Evolutionary conservation across 306 rosid species (phyloP).

Genomic region (Vicia faba): DNA sequence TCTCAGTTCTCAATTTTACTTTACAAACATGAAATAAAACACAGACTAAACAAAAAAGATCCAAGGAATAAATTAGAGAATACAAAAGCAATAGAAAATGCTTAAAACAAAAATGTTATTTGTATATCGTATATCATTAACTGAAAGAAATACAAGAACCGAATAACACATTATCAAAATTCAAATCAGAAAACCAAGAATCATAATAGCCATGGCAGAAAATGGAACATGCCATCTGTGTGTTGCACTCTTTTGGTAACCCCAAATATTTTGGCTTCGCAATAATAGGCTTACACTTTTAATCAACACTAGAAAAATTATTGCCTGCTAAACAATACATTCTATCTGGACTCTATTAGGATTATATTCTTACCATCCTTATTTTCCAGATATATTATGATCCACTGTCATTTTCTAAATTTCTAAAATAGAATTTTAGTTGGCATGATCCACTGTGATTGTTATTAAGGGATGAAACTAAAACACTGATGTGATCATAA

Average conservation of each 20-base stretch:
- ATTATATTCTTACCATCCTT: not conserved
- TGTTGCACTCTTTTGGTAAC: not conserved
- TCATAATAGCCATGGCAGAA: constrained; percentile 1
- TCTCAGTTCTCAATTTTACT: constrained; percentile 20
- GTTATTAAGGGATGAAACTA: not conserved
- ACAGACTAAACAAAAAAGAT: not conserved
- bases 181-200: constrained; percentile 8
- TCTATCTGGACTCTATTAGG: not conserved
- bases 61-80: not conserved
- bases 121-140: constrained; percentile 3
- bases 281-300: not conserved
- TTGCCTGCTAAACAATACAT: not conserved
- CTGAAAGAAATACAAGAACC: not conserved
- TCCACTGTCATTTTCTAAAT: too few relatives aligned
- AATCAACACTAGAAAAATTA: not conserved
- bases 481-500: not conserved
- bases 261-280: not conserved
- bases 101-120: not conserved
- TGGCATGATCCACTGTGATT: too few relatives aligned
- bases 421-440: too few relatives aligned
- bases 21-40: constrained; percentile 13
- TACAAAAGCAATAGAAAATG: not conserved
- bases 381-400: not conserved
- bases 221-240: not conserved
- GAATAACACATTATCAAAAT: not conserved